These are phyloP conservation scores for Daldinia sp. DNA, from an alignment of 2,329 filamentous ascomycete species.

Conservation along the genomic window DNA sequence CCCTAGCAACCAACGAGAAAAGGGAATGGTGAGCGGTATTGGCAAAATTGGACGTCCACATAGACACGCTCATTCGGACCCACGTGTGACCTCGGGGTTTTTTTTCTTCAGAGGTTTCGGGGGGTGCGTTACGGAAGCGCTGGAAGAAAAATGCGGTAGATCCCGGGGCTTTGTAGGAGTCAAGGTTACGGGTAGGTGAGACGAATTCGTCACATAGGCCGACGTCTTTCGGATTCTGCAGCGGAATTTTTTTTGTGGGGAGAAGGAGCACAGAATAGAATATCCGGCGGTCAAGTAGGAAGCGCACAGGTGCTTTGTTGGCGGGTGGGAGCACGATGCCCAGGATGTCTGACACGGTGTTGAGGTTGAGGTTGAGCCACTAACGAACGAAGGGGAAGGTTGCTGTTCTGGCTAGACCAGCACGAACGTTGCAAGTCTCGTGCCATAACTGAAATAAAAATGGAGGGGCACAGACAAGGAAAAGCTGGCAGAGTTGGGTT, in stretches of 20 bases:
- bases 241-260: conserved; percentile 37
- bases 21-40: conserved; percentile 40
- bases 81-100: conserved; percentile 36
- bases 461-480: conserved; percentile 39
- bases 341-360: conserved; percentile 24
- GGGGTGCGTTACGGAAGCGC: conserved; percentile 30
- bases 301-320: conserved; percentile 26
- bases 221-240: conserved; percentile 36
- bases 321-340: conserved; percentile 21
- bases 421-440: conserved; percentile 43
- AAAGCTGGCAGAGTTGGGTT: conserved; percentile 42
- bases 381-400: conserved; percentile 27
- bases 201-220: conserved; percentile 39
- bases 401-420: conserved; percentile 44
- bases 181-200: conserved; percentile 30
- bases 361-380: conserved; percentile 38
- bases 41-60: conserved; percentile 36
- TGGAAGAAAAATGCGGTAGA: conserved; percentile 34
- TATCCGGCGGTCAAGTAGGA: conserved; percentile 32
- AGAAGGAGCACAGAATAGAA: conserved; percentile 21
- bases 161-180: conserved; percentile 37
- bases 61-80: conserved; percentile 37
- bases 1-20: conserved; percentile 39
- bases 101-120: conserved; percentile 36
- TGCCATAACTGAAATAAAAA: conserved; percentile 43